Conservation (phyloP, 495 filamentous ascomycete species). For the Penicillium bialowiezense region DNA sequence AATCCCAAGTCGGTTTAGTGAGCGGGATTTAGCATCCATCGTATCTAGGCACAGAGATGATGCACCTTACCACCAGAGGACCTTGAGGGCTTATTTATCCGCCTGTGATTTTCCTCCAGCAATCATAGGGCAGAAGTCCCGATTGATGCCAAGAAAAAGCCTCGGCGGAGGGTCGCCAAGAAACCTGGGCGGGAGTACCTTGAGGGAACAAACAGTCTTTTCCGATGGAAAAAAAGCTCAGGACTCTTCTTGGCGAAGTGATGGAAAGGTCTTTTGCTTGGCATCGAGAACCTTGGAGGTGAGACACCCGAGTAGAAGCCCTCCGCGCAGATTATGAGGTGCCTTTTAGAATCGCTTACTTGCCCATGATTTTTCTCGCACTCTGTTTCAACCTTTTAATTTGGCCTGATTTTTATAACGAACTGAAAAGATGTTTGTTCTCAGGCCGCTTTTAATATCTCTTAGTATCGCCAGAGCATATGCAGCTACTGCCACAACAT, state of each 20-base stretch:
- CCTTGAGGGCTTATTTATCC: conserved; percentile 11
- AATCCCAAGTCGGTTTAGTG: neutral
- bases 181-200: conserved; percentile 20
- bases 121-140: neutral
- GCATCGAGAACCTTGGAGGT: conserved; percentile 13
- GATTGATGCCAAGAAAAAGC: conserved; percentile 15
- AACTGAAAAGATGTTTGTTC: neutral
- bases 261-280: conserved; percentile 10
- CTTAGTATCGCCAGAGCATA: conserved; percentile 7
- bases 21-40: neutral
- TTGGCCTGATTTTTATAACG: neutral
- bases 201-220: conserved; percentile 10
- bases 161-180: conserved; percentile 19
- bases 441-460: conserved; percentile 10
- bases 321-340: neutral
- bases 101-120: neutral
- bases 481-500: conserved; percentile 19
- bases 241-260: conserved; percentile 9
- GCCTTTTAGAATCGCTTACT: neutral
- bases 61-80: conserved; percentile 11
- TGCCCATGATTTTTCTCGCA: neutral
- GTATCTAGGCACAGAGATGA: neutral
- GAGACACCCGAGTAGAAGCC: neutral
- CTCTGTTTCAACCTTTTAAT: too few species aligned
- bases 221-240: neutral